Evolutionary conservation across 495 filamentous ascomycete species (phyloP), one percentile per base, ranked within the genome.

Genomic region (Aspergillus mulundensis): DNA sequence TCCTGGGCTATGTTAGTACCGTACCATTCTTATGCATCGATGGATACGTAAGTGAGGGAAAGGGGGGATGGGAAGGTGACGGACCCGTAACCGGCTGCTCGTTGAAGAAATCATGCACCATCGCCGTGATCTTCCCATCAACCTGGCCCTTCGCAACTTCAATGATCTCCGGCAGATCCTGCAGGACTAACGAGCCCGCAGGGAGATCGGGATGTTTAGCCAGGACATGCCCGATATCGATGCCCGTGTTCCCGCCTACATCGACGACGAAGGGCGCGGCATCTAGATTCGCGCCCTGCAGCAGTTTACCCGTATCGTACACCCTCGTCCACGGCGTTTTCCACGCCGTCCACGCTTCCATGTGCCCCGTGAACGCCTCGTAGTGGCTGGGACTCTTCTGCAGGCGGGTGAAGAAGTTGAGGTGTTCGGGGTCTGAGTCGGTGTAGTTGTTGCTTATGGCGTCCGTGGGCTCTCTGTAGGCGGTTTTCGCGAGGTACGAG

Each of bases 231-330:
- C 62, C 62, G 24, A 72, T 70, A 28, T 82, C 74, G 23, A 81
- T 75, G 1, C 81, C 80, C 3, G 73, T 69, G 6, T 74, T 67
- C 24, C 81, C 61, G 54, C 83, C 76, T 21, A 84, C 61, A 56
- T 83, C 76, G 24, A 84, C 76, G 38, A 78, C 70, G 6, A 79
- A 60, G n/a, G n/a, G n/a, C 32, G 32, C 12, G 64, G 42, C 53
- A 39, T 63, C 19, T 61, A 45, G 10, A 55, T 53, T 0, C 67
- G 50, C 7, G 56, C 53, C 1, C 60, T 57, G 15, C 58, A 66
- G 56, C 36, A 69, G 57, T 39, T 45, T 15, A 38, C 54, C 54
- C 10, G 64, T 69, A 23, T 69, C 64, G 56, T 69, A 72, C 15
- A 70, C 67, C 40, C 60, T 61, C 1, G 75, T 62, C 70, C 70